Evolutionary conservation across 2,329 filamentous ascomycete species (phyloP).

Genomic region (Cadophora luteo-olivacea): DNA sequence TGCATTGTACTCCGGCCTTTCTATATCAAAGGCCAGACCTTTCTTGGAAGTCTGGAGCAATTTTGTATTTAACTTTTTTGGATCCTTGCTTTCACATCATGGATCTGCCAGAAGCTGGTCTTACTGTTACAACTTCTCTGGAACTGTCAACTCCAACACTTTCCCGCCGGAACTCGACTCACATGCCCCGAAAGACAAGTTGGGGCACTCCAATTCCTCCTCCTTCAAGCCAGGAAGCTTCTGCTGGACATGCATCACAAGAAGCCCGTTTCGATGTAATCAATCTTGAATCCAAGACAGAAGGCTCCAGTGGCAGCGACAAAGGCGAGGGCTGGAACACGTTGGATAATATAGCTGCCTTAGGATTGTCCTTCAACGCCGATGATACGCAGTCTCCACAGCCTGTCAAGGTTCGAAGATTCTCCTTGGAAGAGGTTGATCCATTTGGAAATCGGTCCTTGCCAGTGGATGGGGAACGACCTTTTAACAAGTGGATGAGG

Average conservation of each 20-base stretch:
- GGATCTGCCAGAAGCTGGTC: conserved; percentile 33
- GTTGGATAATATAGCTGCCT: conserved; percentile 50
- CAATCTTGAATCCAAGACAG: conserved; percentile 40
- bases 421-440: conserved; percentile 39
- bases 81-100: conserved; percentile 37
- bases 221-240: conserved; percentile 39
- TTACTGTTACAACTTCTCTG: conserved; percentile 24
- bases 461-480: conserved; percentile 41
- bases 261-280: conserved; percentile 45
- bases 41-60: conserved; percentile 44
- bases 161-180: conserved; percentile 48
- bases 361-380: conserved; percentile 48
- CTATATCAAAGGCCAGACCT: conserved; percentile 35
- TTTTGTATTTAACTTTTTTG: conserved; percentile 45
- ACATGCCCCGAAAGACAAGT: conserved; percentile 48
- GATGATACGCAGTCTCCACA: conserved; percentile 38
- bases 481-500: conserved; percentile 78
- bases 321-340: conserved; percentile 47
- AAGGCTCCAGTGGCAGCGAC: conserved; percentile 37
- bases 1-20: conserved; percentile 37
- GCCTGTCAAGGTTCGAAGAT: conserved; percentile 30
- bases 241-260: conserved; percentile 28
- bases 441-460: conserved; percentile 26
- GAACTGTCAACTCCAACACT: conserved; percentile 33
- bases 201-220: conserved; percentile 47